Evolutionary conservation across 163 green algal genomes (phyloP).

Genomic region (Chlorella variabilis): DNA sequence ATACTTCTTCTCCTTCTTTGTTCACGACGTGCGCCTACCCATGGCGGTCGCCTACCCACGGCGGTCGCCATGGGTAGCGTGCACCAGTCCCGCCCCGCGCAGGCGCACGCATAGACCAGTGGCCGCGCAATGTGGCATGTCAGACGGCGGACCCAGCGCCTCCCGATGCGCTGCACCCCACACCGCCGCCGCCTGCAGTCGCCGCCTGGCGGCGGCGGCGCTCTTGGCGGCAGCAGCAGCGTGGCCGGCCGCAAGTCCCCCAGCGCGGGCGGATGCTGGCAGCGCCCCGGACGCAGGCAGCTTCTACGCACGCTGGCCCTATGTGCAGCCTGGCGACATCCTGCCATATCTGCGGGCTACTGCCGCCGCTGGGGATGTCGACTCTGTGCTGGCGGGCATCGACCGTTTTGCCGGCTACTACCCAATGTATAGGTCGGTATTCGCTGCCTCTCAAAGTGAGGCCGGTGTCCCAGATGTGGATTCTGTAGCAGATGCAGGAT

Average conservation of each 20-base stretch:
- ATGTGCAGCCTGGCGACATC: constrained; percentile 7
- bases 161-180: no score
- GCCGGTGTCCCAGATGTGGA: background rate
- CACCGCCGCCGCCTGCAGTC: no score
- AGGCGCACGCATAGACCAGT: no score
- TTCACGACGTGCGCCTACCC: no score
- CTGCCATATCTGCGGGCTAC: constrained; percentile 1
- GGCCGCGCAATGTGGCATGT: no score
- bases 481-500: no score
- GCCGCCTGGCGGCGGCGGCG: background rate
- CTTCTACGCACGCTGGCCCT: constrained; percentile 13
- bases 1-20: no score
- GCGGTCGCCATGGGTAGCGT: no score
- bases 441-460: background rate
- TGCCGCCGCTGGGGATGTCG: background rate
- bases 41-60: no score
- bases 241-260: background rate
- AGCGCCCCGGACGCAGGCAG: background rate
- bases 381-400: constrained; percentile 15
- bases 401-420: constrained; percentile 14
- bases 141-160: no score
- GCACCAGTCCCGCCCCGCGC: no score
- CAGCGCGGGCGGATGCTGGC: background rate
- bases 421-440: constrained; percentile 12
- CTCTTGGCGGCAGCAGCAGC: background rate